These are phyloP conservation scores for Pythium apleroticum DNA, from an alignment of 352 stramenopile species.

Conservation along the genomic window DNA sequence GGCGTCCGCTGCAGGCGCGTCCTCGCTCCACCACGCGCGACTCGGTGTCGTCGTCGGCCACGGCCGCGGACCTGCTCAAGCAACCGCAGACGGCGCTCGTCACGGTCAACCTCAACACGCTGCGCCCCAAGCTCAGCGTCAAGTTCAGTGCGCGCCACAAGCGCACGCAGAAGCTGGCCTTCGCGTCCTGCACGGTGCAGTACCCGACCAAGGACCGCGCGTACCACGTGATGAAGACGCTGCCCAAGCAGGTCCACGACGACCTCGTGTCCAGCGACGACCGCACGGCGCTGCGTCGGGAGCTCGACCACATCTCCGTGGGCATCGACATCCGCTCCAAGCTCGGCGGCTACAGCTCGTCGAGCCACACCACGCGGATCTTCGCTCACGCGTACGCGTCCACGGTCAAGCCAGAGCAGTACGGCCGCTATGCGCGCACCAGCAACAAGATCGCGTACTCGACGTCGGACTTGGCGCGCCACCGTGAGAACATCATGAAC, in stretches of 20 bases:
- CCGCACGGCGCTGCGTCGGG: constrained; percentile 46
- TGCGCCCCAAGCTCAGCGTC: constrained; percentile 24
- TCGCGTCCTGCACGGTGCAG: constrained; percentile 48
- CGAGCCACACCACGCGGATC: constrained; percentile 43
- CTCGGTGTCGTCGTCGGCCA: neutral
- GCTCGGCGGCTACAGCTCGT: constrained; percentile 29
- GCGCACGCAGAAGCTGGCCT: constrained; percentile 54
- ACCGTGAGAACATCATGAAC: constrained; percentile 46
- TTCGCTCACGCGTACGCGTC: constrained; percentile 67
- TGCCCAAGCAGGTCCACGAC: constrained; percentile 55
- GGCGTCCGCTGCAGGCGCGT: constrained; percentile 18
- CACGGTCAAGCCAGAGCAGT: constrained; percentile 32
- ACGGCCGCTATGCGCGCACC: constrained; percentile 32
- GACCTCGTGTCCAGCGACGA: constrained; percentile 48
- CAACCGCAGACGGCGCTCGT: constrained; percentile 15
- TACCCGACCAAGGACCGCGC: constrained; percentile 45
- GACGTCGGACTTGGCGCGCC: constrained; percentile 30
- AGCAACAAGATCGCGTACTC: constrained; percentile 25
- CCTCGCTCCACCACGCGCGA: neutral
- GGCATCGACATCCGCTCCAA: constrained; percentile 54
- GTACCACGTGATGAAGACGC: constrained; percentile 63
- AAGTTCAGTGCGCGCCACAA: constrained; percentile 29
- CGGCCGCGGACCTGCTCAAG: neutral
- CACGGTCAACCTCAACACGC: constrained; percentile 20
- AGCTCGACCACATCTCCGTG: constrained; percentile 58